Evolutionary conservation across 1,139 yeast species (phyloP).

Genomic region (Taiozyma sp.): DNA sequence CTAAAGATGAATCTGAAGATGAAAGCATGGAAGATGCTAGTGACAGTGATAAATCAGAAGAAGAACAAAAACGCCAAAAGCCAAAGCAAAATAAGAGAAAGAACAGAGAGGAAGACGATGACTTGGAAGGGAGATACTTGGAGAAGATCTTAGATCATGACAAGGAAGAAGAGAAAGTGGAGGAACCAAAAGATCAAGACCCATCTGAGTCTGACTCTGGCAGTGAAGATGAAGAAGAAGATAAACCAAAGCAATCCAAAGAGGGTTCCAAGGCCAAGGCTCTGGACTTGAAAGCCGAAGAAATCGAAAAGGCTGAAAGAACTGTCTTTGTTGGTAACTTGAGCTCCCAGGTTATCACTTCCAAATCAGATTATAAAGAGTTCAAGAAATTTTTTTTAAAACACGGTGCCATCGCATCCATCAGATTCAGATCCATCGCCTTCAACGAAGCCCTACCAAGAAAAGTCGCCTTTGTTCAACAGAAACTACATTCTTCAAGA

Average conservation of each 20-base stretch:
- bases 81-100: constrained; percentile 14
- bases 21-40: constrained; percentile 10
- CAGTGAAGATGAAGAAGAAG: constrained; percentile 19
- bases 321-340: constrained; percentile 92
- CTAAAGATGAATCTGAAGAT: constrained; percentile 5
- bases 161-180: constrained; percentile 12
- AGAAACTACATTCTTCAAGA: constrained; percentile 70
- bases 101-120: constrained; percentile 19
- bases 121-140: constrained; percentile 26
- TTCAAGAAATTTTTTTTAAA: constrained; percentile 60
- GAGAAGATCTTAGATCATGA: constrained; percentile 17
- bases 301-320: constrained; percentile 79
- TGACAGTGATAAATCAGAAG: constrained; percentile 16
- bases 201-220: constrained; percentile 10
- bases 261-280: constrained; percentile 26
- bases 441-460: constrained; percentile 87
- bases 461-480: constrained; percentile 84
- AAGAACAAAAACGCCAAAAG: constrained; percentile 16
- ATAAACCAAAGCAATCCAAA: constrained; percentile 7
- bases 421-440: constrained; percentile 90
- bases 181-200: constrained; percentile 11
- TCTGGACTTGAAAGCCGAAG: constrained; percentile 52
- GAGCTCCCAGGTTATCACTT: constrained; percentile 57
- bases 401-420: constrained; percentile 61
- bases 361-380: constrained; percentile 54